Conservation (phyloP, 2,329 filamentous ascomycete species). For the Diaporthe velutina region DNA sequence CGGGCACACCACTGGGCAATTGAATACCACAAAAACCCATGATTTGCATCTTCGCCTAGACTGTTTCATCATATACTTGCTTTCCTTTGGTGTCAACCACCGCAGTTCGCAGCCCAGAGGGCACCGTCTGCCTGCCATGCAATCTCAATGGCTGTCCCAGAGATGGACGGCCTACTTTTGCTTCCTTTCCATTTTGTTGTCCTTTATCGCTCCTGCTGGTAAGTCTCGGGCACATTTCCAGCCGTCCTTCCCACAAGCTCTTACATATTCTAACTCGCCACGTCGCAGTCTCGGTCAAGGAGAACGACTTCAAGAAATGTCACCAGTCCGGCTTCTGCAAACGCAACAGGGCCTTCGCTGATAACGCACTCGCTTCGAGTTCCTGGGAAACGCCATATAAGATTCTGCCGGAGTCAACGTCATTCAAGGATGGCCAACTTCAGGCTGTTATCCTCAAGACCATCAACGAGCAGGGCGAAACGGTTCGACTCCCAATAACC, state of each 20-base stretch:
- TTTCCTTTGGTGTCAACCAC: constrained; percentile 30
- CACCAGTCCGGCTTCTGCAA: constrained; percentile 97
- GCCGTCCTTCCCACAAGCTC: background rate
- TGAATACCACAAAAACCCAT: constrained; percentile 23
- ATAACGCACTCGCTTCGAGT: constrained; percentile 75
- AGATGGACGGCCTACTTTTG: constrained; percentile 76
- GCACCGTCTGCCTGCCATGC: constrained; percentile 36
- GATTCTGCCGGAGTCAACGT: constrained; percentile 78
- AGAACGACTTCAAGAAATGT: constrained; percentile 98
- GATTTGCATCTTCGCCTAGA: constrained; percentile 43
- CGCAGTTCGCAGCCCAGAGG: constrained; percentile 19
- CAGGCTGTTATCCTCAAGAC: constrained; percentile 87
- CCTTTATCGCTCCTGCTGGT: constrained; percentile 75
- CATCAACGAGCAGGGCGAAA: constrained; percentile 73
- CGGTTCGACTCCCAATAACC: constrained; percentile 83
- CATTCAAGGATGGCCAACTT: constrained; percentile 84
- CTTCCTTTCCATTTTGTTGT: constrained; percentile 69
- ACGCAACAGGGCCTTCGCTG: constrained; percentile 91
- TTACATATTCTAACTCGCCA: constrained; percentile 1
- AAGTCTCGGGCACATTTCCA: constrained; percentile 47
- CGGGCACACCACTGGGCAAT: constrained; percentile 39
- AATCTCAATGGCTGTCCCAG: constrained; percentile 57
- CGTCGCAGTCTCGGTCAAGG: constrained; percentile 82
- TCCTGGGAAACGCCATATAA: constrained; percentile 86
- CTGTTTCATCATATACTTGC: constrained; percentile 3